Base-by-base conservation (phyloP, 2,329 filamentous ascomycete genomes). In the Neophaeococcomyces mojaviensis region DNA sequence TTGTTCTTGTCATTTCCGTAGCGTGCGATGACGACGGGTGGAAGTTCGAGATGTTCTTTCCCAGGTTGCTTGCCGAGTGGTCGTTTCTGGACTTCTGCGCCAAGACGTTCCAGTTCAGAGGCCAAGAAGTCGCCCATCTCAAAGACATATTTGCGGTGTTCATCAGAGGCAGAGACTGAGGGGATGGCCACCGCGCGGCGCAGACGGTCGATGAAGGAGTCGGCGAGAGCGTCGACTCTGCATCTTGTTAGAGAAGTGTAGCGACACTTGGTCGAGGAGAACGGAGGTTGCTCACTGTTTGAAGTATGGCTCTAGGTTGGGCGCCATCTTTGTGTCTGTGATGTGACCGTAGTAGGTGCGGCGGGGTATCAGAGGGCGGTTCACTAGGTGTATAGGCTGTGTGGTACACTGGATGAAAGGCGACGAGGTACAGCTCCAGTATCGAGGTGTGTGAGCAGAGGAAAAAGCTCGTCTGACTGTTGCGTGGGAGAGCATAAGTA, bases 111-210 rank as follows among this genome's bases (percentile, higher is more conserved):
- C 57, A 98, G 81, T 72, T 97, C 86, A 43, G 76, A 72, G 54
- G 82, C 87, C 53, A 98, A 84, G 66, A 84, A 98, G 60, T 95
- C 77, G 59, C 87, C 92, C 92, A 98, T 98, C 67, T 84, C 87
- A 61, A 98, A 81, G 52, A 98, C 92, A 76, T 98, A 89, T 46
- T 82, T 82, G 49, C 92, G 82, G 61, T 87, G 83, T 57, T 84
- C 83, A 62, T 92, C 88, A 53, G 96, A 89, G 39, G 90, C 86
- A 28, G 90, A 97, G 64, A 98, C 78, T 53, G 92, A 98, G 16
- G 92, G 92, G 60, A 98, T 98, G 43, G 89, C 90, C 49, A 98
- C 92, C 45, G 92, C 92, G 68, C 89, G 81, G 62, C 86, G 79
- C 50, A 98, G 80, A 58, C 70, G 70, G 59, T 94, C 84, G 67